These are phyloP conservation scores for Drechmeria coniospora DNA, from an alignment of 2,329 filamentous ascomycete genomes.

Conservation along the genomic window DNA sequence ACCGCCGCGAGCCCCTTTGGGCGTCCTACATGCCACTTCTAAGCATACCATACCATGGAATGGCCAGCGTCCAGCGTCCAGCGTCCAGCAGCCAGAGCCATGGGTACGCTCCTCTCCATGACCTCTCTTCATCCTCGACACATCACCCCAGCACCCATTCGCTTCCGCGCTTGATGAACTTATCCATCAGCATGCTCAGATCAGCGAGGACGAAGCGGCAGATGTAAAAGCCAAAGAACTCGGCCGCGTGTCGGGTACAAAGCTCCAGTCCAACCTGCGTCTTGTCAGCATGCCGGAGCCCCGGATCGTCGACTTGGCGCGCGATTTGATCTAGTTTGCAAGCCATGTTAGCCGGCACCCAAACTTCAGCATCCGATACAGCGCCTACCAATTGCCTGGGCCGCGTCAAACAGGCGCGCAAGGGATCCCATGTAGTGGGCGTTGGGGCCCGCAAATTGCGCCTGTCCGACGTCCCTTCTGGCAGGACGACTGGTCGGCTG, in stretches of 20 bases:
- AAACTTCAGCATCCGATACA: not conserved
- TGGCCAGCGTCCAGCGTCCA: too few relatives aligned
- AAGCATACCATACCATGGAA: too few relatives aligned
- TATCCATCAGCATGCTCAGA: constrained; percentile 73
- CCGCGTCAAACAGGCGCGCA: constrained; percentile 82
- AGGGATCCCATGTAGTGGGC: constrained; percentile 83
- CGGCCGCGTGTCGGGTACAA: constrained; percentile 80
- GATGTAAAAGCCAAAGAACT: constrained; percentile 95
- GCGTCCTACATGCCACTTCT: too few relatives aligned
- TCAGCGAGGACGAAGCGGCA: constrained; percentile 90
- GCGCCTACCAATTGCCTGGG: constrained; percentile 81
- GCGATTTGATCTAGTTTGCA: constrained; percentile 95
- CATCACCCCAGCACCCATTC: constrained; percentile 57
- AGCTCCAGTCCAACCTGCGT: constrained; percentile 93
- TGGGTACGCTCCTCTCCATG: not conserved
- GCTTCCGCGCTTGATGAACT: constrained; percentile 89
- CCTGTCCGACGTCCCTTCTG: constrained; percentile 53
- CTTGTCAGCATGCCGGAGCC: constrained; percentile 76
- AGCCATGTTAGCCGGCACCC: too few relatives aligned
- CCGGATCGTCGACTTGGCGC: constrained; percentile 88
- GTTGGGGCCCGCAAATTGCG: constrained; percentile 69
- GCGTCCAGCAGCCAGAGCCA: not conserved
- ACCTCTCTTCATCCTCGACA: not conserved
- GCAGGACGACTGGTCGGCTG: constrained; percentile 49
- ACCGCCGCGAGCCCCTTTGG: too few relatives aligned